phyloP scores from a whole-genome alignment of 768 basidiomycete species.

The Tricholoma terreum region DNA sequence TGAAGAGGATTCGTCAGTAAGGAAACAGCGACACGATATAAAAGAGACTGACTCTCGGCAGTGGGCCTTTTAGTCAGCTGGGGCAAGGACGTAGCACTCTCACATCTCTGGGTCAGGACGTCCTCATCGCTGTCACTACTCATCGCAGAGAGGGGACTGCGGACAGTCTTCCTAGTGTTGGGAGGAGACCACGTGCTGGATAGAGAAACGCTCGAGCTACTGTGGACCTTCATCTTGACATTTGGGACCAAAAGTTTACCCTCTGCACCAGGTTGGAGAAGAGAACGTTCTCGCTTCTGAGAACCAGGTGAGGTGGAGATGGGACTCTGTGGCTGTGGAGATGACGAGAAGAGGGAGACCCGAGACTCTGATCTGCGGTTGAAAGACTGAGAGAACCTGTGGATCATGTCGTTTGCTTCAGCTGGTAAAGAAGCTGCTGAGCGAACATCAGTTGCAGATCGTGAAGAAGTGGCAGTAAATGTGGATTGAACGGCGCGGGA shows the following conservation, averaged over 20 bases:
- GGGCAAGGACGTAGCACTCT: constrained; percentile 18
- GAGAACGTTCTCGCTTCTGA: constrained; percentile 44
- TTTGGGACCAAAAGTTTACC: constrained; percentile 58
- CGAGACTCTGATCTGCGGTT: constrained; percentile 54
- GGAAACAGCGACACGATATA: not conserved
- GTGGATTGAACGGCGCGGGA: constrained; percentile 49
- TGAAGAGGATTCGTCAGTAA: constrained; percentile 23
- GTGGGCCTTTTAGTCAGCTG: constrained; percentile 36
- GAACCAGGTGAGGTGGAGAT: constrained; percentile 28
- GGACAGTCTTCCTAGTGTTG: constrained; percentile 18
- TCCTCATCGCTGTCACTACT: constrained; percentile 31
- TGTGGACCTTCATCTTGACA: constrained; percentile 37
- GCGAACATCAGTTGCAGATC: constrained; percentile 4
- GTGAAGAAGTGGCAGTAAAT: constrained; percentile 28
- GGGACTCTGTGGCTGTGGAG: constrained; percentile 34
- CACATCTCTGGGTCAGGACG: constrained; percentile 18
- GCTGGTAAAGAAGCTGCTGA: constrained; percentile 17
- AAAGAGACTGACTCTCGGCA: constrained; percentile 48
- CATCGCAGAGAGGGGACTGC: constrained; percentile 32
- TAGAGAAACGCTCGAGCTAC: constrained; percentile 37
- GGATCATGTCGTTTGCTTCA: constrained; percentile 46
- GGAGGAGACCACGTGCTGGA: constrained; percentile 31
- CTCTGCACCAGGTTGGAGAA: constrained; percentile 59
- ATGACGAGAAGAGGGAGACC: constrained; percentile 32
- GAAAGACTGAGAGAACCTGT: constrained; percentile 55